Conservation (phyloP, 495 filamentous ascomycete genomes). For the Podospora appendiculata region DNA sequence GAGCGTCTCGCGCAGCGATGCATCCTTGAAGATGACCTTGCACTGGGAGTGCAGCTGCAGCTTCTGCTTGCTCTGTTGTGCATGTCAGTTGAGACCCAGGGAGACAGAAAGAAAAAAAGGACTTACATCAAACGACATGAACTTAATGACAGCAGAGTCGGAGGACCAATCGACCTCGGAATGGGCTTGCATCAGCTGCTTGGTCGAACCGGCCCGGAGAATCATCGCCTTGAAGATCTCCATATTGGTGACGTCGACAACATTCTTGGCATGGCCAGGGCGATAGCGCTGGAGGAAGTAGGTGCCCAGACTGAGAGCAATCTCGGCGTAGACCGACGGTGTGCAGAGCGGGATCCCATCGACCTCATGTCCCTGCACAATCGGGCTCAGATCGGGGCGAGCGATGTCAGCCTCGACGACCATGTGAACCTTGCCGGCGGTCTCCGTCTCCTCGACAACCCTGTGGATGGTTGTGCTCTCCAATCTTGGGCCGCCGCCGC, state of each 20-base stretch:
- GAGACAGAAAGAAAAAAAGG: too few relatives aligned
- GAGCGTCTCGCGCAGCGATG: not conserved
- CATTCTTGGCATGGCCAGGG: conserved; percentile 34
- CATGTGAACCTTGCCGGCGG: conserved; percentile 41
- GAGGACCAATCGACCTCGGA: conserved; percentile 23
- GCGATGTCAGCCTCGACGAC: conserved; percentile 56
- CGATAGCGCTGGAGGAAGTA: conserved; percentile 47
- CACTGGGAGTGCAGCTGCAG: conserved; percentile 8
- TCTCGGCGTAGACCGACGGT: conserved; percentile 60
- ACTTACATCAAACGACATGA: not conserved
- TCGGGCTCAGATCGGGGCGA: conserved; percentile 45
- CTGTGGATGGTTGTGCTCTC: conserved; percentile 34
- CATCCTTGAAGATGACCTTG: not conserved
- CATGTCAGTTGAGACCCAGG: too few relatives aligned
- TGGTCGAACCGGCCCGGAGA: conserved; percentile 33
- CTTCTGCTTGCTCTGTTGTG: too few relatives aligned
- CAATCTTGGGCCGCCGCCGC: conserved; percentile 14
- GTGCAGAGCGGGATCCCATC: conserved; percentile 44
- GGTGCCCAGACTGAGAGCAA: conserved; percentile 58
- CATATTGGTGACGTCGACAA: conserved; percentile 50
- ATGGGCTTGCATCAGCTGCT: conserved; percentile 22
- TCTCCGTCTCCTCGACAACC: conserved; percentile 45
- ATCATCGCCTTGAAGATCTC: conserved; percentile 40
- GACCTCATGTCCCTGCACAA: conserved; percentile 58
- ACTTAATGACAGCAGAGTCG: conserved; percentile 27